Evolutionary conservation across 2,329 filamentous ascomycete genomes (phyloP), one percentile per base, ranked within the genome.

Genomic region (Arthrobotrys musiformis): DNA sequence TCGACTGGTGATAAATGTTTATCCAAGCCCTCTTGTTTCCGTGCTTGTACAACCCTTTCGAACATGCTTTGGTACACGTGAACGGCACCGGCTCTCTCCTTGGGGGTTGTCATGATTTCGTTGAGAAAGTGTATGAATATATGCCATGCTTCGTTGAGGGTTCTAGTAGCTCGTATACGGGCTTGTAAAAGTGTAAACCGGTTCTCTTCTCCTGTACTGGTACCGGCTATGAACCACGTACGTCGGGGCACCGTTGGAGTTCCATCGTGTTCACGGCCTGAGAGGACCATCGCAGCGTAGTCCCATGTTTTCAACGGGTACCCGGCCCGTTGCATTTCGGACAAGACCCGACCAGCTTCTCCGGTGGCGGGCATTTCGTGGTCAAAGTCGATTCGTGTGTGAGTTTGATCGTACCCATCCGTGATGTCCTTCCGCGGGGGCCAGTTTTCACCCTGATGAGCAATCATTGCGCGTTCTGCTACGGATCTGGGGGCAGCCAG

Each of bases 141-240:
- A n/a, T 44, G 63, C 80, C 80, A 81, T 8, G 80, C 79, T 61
- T 81, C 80, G 24, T 81, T 79, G 6, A 81, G 60, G 0, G 80
- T 81, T 19, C 80, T 64, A 2, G 80, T 81, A 11, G 80, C 80
- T n/a, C 79, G 67, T 2, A 81, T 74, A 7, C 80, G 42, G 5
- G 67, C 74, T 33, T 73, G 68, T 62, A 68, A 68, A 19, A 69
- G 48, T 4, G 56, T 73, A 28, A 66, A 50, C 4, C 54, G 62
- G 19, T 60, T 68, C 11, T 69, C 63, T 2, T 35, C 19, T 26
- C 74, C 67, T 1, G 46, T 54, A n/a, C 54, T 75, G 22, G 61
- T 35, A 6, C 67, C 68, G 8, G 61, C 62, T 26, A 78, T 50
- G 30, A 67, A 80, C 73, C 73, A 80, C 0, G 67, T 79, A 19